phyloP scores from a whole-genome alignment of 352 stramenopile genomes.

The Phytophthora tubulina region DNA sequence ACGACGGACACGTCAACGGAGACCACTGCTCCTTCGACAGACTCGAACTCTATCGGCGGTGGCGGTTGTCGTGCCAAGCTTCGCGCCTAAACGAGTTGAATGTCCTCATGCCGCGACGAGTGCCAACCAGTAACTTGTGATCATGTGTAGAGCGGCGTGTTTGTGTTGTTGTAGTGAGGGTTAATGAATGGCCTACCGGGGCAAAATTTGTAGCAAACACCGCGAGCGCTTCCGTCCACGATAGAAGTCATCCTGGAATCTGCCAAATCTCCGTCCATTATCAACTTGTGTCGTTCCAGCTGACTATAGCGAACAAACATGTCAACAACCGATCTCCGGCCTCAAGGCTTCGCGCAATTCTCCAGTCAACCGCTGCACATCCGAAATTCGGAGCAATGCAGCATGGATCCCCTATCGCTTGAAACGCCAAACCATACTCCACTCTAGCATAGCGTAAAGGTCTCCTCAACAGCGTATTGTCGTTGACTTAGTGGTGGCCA shows the following conservation, averaged over 20 bases:
- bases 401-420: slow-evolving; percentile 9
- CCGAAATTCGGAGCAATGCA: slow-evolving; percentile 5
- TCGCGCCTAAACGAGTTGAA: slow-evolving; percentile 3
- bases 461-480: slow-evolving; percentile 13
- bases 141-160: slow-evolving; percentile 1
- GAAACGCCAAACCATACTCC: slow-evolving; percentile 11
- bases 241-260: slow-evolving; percentile 21
- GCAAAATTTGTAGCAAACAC: slow-evolving; percentile 2
- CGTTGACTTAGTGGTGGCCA: slow-evolving; percentile 2
- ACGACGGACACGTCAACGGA: slow-evolving; percentile 5
- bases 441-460: slow-evolving; percentile 21
- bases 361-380: slow-evolving; percentile 6
- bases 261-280: slow-evolving; percentile 26
- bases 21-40: slow-evolving; percentile 21
- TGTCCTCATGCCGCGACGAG: background rate
- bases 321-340: slow-evolving; percentile 13
- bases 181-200: background rate
- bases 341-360: background rate
- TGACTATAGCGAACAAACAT: slow-evolving; percentile 26
- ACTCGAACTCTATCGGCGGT: slow-evolving; percentile 11
- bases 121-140: background rate
- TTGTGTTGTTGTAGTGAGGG: slow-evolving; percentile 7
- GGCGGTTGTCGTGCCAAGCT: slow-evolving; percentile 26
- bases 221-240: slow-evolving; percentile 1
- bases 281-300: slow-evolving; percentile 15